A percentile compares a stretch with the other conserved stretches of the same genome.
Evolutionary conservation across 2,329 filamentous ascomycete species (phyloP).

Genomic region (Colletotrichum gigasporum): DNA sequence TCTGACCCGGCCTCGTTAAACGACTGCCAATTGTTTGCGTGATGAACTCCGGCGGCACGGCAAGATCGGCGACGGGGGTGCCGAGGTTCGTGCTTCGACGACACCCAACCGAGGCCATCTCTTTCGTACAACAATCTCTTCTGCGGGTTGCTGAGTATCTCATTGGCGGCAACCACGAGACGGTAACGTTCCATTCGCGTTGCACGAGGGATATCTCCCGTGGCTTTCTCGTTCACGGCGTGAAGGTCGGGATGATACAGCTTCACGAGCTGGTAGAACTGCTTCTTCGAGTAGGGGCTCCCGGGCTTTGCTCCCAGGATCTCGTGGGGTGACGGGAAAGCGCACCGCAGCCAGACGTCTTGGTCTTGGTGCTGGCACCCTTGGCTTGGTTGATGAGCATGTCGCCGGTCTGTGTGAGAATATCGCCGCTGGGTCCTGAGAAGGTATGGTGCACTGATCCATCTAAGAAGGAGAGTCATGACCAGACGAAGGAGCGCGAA

Average conservation of each 20-base stretch:
- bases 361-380: background rate
- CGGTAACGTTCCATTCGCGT: constrained; percentile 29
- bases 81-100: background rate
- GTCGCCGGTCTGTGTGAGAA: background rate
- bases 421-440: background rate
- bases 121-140: constrained; percentile 28
- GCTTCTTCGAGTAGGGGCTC: constrained; percentile 28
- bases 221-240: background rate
- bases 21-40: background rate
- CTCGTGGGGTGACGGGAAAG: constrained; percentile 31
- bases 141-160: constrained; percentile 27
- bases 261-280: constrained; percentile 33
- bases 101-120: constrained; percentile 20
- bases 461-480: background rate
- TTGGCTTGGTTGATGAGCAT: background rate
- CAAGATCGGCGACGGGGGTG: background rate
- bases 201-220: background rate
- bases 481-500: too few species aligned
- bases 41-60: background rate
- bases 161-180: constrained; percentile 31
- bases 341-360: constrained; percentile 22
- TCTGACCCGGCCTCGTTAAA: background rate
- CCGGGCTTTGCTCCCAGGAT: constrained; percentile 18
- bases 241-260: constrained; percentile 34
- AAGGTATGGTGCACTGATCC: background rate